Conservation (phyloP, 83 land plant species). For the Diphasiastrum complanatum region DNA sequence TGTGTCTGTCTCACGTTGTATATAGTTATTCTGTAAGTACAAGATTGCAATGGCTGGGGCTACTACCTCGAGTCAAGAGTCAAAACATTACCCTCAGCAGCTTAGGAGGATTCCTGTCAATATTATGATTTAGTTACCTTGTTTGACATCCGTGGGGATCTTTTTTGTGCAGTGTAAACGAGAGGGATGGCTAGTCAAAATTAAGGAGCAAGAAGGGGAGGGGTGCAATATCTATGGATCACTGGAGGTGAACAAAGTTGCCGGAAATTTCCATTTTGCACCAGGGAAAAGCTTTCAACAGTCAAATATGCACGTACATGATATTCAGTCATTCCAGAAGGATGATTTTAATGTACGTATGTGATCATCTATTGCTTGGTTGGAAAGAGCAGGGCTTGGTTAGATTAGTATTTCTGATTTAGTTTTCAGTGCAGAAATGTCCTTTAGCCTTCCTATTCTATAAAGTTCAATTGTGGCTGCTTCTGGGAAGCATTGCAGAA, state of each 20-base stretch:
- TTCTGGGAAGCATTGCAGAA: too few relatives aligned
- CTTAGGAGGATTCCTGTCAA: neutral
- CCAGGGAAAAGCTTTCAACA: slow-evolving; percentile 94
- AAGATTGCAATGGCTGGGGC: too few relatives aligned
- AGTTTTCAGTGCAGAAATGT: too few relatives aligned
- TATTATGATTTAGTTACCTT: neutral
- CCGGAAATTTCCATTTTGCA: slow-evolving; percentile 97
- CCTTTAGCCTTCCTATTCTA: too few relatives aligned
- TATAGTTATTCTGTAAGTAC: too few relatives aligned
- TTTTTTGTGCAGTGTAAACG: slow-evolving; percentile 77
- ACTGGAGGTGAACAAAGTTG: slow-evolving; percentile 95
- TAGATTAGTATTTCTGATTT: too few relatives aligned
- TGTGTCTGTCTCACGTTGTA: neutral
- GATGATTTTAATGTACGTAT: slow-evolving; percentile 70
- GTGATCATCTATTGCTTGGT: too few relatives aligned
- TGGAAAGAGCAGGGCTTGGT: neutral
- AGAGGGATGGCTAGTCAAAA: slow-evolving; percentile 78
- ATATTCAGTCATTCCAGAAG: slow-evolving; percentile 57
- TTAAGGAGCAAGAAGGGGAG: slow-evolving; percentile 97
- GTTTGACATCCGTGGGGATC: too few relatives aligned
- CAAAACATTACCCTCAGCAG: too few relatives aligned
- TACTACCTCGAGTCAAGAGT: too few relatives aligned
- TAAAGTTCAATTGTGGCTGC: neutral
- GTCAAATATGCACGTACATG: slow-evolving; percentile 63
- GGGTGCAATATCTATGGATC: slow-evolving; percentile 93